Evolutionary conservation across 192 early-diverging fungal genomes (phyloP).

Genomic region (Podila epicladia): DNA sequence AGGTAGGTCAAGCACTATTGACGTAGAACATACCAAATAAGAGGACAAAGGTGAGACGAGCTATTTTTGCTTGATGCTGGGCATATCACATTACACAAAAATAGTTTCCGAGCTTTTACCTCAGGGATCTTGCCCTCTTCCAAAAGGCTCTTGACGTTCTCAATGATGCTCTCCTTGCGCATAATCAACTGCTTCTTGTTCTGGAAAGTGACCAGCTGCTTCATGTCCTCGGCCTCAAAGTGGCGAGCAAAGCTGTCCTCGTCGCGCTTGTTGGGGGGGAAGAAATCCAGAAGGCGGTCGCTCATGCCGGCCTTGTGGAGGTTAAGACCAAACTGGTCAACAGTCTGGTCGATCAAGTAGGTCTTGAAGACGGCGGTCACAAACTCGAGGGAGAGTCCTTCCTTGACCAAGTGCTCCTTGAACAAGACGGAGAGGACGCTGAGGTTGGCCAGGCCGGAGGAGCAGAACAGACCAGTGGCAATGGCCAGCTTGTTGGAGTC

Average conservation of each 20-base stretch:
- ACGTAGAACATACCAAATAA: neutral
- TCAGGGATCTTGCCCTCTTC: conserved; percentile 64
- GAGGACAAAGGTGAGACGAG: neutral
- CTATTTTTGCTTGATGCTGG: neutral
- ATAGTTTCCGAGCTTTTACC: conserved; percentile 47
- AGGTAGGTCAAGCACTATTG: conserved; percentile 68
- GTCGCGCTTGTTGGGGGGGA: conserved; percentile 91
- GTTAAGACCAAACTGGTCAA: conserved; percentile 78
- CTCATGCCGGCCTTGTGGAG: conserved; percentile 80
- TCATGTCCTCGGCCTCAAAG: conserved; percentile 94
- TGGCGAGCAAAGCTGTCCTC: conserved; percentile 90
- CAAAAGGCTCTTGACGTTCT: conserved; percentile 68
- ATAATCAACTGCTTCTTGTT: conserved; percentile 74
- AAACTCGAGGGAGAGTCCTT: conserved; percentile 85
- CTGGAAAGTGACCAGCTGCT: conserved; percentile 85
- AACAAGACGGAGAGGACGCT: conserved; percentile 79
- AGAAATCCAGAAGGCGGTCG: conserved; percentile 84
- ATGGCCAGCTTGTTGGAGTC: conserved; percentile 85
- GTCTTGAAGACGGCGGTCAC: conserved; percentile 84
- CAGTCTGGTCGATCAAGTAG: conserved; percentile 78
- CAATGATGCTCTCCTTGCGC: conserved; percentile 72
- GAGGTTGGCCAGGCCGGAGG: conserved; percentile 73
- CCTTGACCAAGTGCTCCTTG: conserved; percentile 96
- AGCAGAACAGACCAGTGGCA: conserved; percentile 78
- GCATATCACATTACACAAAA: conserved; percentile 9